phyloP scores from a whole-genome alignment of 805 yeast species.

The Pichia rugopelliculosa region DNA sequence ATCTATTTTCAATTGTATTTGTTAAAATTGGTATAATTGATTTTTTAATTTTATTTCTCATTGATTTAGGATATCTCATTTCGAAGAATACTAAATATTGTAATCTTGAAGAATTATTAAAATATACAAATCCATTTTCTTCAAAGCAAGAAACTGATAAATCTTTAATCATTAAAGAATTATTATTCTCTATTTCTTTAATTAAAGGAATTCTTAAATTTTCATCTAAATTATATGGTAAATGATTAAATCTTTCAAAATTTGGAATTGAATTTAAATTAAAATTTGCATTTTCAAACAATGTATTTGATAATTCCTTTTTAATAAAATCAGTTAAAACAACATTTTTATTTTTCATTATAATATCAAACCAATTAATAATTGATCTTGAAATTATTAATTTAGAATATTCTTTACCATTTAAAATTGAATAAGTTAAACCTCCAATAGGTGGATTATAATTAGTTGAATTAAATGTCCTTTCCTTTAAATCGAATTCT shows the following conservation, averaged over 20 bases:
- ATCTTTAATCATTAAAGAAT: neutral
- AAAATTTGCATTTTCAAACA: slow-evolving; percentile 30
- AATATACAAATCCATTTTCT: slow-evolving; percentile 1
- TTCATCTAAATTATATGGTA: slow-evolving; percentile 10
- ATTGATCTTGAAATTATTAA: slow-evolving; percentile 39
- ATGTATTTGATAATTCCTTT: slow-evolving; percentile 34
- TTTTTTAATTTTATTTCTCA: slow-evolving; percentile 42
- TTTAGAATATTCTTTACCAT: slow-evolving; percentile 43
- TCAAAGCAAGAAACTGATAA: neutral
- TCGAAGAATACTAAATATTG: slow-evolving; percentile 55
- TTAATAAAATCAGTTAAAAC: slow-evolving; percentile 35
- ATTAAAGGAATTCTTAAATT: neutral
- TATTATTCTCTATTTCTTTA: neutral
- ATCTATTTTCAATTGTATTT: slow-evolving; percentile 41
- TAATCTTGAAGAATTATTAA: slow-evolving; percentile 35
- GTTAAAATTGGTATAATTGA: slow-evolving; percentile 50
- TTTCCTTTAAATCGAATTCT: neutral
- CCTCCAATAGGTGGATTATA: too few relatives aligned
- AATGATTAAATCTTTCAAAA: neutral
- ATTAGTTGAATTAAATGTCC: neutral
- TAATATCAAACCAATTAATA: slow-evolving; percentile 44
- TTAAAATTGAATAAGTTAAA: slow-evolving; percentile 47
- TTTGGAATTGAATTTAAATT: neutral
- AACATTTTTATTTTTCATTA: slow-evolving; percentile 32
- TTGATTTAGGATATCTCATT: slow-evolving; percentile 45